phyloP scores from a whole-genome alignment of 345 rosid species.

The Euphorbia lathyris region DNA sequence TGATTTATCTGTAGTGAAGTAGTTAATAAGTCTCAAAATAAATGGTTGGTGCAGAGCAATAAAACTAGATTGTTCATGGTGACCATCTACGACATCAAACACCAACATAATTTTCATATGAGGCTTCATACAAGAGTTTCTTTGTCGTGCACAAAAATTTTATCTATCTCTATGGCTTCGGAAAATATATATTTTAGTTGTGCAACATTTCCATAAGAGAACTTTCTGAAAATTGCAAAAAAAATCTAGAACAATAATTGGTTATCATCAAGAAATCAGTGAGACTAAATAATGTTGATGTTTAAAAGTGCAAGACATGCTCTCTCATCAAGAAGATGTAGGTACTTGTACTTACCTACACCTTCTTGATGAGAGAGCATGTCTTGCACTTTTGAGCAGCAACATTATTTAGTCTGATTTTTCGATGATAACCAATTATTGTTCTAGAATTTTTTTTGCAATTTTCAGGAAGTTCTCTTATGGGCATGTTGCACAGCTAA shows the following conservation, averaged over 20 bases:
- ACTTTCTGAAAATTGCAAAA: slow-evolving; percentile 30
- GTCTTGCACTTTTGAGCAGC: neutral
- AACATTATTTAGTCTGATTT: neutral
- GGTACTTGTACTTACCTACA: neutral
- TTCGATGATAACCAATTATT: neutral
- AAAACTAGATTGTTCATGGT: slow-evolving; percentile 34
- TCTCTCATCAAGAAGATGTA: neutral
- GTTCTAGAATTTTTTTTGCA: neutral
- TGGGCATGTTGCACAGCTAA: slow-evolving; percentile 45
- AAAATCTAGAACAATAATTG: neutral
- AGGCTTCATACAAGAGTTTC: slow-evolving; percentile 44
- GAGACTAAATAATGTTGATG: neutral
- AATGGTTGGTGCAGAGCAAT: slow-evolving; percentile 35
- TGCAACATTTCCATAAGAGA: slow-evolving; percentile 38
- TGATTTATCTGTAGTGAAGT: slow-evolving; percentile 24
- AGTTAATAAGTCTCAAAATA: slow-evolving; percentile 34
- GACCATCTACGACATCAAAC: slow-evolving; percentile 33
- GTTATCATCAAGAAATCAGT: neutral
- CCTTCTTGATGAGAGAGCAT: neutral
- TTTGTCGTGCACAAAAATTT: slow-evolving; percentile 43
- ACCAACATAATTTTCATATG: slow-evolving; percentile 39
- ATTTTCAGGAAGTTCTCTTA: slow-evolving; percentile 35
- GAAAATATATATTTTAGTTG: slow-evolving; percentile 47
- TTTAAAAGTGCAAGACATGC: neutral
- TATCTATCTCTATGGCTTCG: slow-evolving; percentile 40